Evolutionary conservation across 2,329 filamentous ascomycete genomes (phyloP).

Genomic region (Aspergillus viridinutans): DNA sequence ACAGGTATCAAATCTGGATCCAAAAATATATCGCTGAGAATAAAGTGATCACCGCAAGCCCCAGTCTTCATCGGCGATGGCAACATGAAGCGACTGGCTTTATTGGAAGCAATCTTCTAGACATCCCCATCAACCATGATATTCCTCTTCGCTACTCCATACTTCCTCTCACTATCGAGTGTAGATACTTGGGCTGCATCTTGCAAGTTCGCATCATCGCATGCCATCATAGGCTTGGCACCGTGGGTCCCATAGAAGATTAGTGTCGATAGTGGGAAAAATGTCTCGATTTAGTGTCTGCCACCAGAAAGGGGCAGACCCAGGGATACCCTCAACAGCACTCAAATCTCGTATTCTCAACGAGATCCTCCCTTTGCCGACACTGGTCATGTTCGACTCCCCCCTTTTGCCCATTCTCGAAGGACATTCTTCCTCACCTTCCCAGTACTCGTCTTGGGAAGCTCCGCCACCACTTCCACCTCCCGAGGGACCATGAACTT

Average conservation of each 20-base stretch:
- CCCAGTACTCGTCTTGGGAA: constrained; percentile 95
- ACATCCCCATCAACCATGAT: neutral
- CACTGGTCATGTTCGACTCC: constrained; percentile 20
- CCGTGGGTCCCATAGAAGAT: neutral
- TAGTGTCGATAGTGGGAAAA: neutral
- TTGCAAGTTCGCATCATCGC: neutral
- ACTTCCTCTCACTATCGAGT: neutral
- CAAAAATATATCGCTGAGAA: neutral
- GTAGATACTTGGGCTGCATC: neutral
- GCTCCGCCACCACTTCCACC: constrained; percentile 73
- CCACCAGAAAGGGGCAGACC: neutral
- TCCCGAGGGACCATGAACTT: constrained; percentile 79
- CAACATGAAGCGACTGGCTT: neutral
- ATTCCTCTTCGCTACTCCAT: neutral
- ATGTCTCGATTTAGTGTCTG: neutral
- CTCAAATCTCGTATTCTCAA: neutral
- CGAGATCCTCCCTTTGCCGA: neutral
- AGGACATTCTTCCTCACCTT: constrained; percentile 96
- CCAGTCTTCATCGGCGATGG: too few relatives aligned
- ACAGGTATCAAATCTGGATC: neutral
- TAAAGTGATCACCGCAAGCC: neutral
- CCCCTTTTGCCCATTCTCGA: constrained; percentile 73
- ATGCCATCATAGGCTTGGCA: neutral
- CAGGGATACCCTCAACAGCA: neutral
- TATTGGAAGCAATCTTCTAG: neutral